These are phyloP conservation scores for Incumbomyces lentus DNA, from an alignment of 2,329 filamentous ascomycete genomes.

Conservation along the genomic window DNA sequence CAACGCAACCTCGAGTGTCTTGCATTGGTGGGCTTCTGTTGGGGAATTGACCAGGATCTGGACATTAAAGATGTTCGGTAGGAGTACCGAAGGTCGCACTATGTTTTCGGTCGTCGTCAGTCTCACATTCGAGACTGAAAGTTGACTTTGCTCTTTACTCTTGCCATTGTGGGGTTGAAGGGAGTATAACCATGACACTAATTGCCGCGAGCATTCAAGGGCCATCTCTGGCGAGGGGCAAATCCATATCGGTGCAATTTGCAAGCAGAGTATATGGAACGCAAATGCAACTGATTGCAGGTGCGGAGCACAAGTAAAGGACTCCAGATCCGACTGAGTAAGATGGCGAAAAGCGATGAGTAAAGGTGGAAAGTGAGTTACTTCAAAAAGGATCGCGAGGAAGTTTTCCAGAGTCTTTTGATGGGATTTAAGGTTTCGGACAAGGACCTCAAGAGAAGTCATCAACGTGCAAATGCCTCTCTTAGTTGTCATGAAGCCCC, in stretches of 20 bases:
- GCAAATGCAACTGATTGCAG: conserved; percentile 1
- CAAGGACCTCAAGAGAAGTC: neutral
- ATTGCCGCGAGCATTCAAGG: conserved; percentile 4
- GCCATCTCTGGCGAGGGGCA: conserved; percentile 4
- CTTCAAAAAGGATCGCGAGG: neutral
- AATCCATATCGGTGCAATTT: neutral
- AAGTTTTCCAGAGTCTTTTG: neutral
- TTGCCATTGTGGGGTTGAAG: neutral
- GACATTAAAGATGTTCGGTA: neutral
- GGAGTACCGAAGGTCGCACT: neutral
- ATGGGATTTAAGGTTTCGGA: neutral
- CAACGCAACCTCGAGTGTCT: conserved; percentile 2
- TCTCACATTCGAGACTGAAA: neutral
- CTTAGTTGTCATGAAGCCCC: conserved; percentile 1
- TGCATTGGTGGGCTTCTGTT: neutral
- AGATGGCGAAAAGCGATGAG: neutral
- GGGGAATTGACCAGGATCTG: neutral
- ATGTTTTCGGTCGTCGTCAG: neutral
- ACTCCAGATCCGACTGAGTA: neutral
- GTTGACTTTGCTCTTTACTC: neutral
- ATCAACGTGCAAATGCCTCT: neutral
- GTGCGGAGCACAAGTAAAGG: neutral
- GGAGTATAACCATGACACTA: neutral
- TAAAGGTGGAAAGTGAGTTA: conserved; percentile 3
- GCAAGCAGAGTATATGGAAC: conserved; percentile 1